Base-by-base conservation (phyloP, 768 basidiomycete species). In the Hygrophorus pudorinus region DNA sequence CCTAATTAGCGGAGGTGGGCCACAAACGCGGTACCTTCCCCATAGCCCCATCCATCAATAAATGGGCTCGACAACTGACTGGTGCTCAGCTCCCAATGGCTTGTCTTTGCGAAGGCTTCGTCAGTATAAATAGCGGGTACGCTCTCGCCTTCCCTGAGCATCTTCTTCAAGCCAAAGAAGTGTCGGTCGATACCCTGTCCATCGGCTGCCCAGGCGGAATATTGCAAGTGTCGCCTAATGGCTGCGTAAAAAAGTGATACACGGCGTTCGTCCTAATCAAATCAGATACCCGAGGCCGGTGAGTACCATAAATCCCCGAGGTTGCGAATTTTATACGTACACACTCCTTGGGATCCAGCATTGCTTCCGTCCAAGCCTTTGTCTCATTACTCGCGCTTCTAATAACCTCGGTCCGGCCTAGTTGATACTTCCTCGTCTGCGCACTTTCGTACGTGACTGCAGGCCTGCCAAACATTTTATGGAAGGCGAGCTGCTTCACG, bases 21-120 rank as follows among this genome's bases (percentile, higher is more conserved):
- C 30, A 48, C 29, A 24, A 17, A 46, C 6, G 18, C 61, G 73
- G 51, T 47, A 88, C 87, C 87, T 74, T 94, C 89, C 6, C 92
- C 91, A 58, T 97, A 97, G 11, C 94, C 96, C 94, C 94, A 98
- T 16, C 91, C 91, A 53, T 93, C 88, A 28, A 99, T 67, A 60
- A 73, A 92, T 41, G 70, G 71, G 35, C 78, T 82, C 40, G 81
- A 83, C 46, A 98, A 66, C 62, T 96, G 88, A 49, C 81, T 85
- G 14, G 96, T 99, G 32, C 82, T 87, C 52, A 98, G 66, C 63
- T 94, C 86, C 96, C 96, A 99, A 60, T 94, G 86, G 49, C 61
- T 78, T 35, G 82, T 85, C 59, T 70, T 71, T 5, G 67, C 54
- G 56, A 72, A 94, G 6, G 83, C 79, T 42, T 65, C 62, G 55